Percentiles rank a stretch among this genome's conserved stretches.
phyloP scores from a whole-genome alignment of 495 filamentous ascomycete genomes.

The Evansstolkia leycettana region DNA sequence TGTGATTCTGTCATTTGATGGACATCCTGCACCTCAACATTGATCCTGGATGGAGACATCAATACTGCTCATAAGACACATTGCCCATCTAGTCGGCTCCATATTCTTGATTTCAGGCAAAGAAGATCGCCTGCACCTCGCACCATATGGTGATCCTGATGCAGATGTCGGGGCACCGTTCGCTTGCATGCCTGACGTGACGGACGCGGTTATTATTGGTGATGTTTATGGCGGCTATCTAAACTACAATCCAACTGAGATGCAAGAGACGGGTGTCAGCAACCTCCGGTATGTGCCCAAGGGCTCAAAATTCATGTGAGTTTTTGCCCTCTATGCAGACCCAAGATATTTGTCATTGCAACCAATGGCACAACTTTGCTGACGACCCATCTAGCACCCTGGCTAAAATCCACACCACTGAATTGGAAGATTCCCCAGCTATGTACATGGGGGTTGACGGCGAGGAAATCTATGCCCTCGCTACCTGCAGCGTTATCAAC shows the following conservation, averaged over 20 bases:
- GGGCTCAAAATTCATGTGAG: neutral
- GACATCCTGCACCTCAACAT: too few relatives aligned
- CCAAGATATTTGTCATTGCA: too few relatives aligned
- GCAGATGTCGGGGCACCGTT: neutral
- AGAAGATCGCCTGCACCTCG: neutral
- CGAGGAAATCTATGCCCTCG: neutral
- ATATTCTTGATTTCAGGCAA: constrained; percentile 1
- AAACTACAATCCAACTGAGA: neutral
- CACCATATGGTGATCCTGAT: neutral
- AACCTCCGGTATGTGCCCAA: neutral
- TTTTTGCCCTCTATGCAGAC: neutral
- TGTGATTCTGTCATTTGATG: too few relatives aligned
- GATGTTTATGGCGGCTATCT: neutral
- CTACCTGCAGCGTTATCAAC: neutral
- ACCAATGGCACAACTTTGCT: too few relatives aligned
- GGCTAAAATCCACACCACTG: too few relatives aligned
- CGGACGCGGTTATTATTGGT: neutral
- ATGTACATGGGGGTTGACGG: neutral
- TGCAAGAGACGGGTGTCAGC: neutral
- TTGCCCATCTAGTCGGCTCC: too few relatives aligned
- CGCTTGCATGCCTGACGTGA: neutral
- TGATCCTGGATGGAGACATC: too few relatives aligned
- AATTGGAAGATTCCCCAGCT: too few relatives aligned
- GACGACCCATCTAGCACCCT: too few relatives aligned
- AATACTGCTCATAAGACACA: too few relatives aligned